These are phyloP conservation scores for Colletotrichum gigasporum DNA, from an alignment of 2,329 filamentous ascomycete genomes.

Conservation along the genomic window DNA sequence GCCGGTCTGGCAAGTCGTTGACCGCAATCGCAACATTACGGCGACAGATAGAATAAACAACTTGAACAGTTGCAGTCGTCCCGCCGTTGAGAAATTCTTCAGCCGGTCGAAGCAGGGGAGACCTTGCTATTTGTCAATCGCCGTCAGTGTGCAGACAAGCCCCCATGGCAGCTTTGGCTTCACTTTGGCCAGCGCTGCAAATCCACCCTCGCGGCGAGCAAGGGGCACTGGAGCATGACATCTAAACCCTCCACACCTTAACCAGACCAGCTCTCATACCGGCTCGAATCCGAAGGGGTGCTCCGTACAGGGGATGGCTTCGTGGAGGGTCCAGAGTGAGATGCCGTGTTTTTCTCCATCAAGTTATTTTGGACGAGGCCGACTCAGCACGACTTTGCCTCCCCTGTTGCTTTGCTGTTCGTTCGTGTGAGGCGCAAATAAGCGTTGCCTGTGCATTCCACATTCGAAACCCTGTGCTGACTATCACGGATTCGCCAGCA, in stretches of 20 bases:
- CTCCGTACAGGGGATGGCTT: neutral
- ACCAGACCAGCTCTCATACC: neutral
- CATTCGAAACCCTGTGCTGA: neutral
- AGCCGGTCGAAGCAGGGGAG: conserved; percentile 14
- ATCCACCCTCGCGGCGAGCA: conserved; percentile 4
- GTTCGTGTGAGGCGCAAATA: neutral
- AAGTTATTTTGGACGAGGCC: neutral
- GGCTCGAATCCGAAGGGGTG: conserved; percentile 3
- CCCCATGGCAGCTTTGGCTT: conserved; percentile 1
- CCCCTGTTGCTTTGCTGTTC: neutral
- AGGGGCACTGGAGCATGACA: neutral
- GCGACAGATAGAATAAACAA: conserved; percentile 16
- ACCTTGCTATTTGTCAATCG: conserved; percentile 31
- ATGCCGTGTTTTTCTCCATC: neutral
- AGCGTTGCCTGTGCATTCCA: neutral
- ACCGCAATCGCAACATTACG: too few relatives aligned
- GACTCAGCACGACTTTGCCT: neutral
- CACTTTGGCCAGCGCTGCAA: neutral
- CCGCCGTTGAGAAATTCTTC: conserved; percentile 1
- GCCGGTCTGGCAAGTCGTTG: neutral
- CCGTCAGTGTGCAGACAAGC: neutral
- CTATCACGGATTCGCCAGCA: neutral
- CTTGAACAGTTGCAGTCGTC: neutral
- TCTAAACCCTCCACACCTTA: conserved; percentile 1
- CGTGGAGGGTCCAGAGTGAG: neutral